Evolutionary conservation across 1,284 basidiomycete species (phyloP).

Genomic region (Trichosporon faecale): DNA sequence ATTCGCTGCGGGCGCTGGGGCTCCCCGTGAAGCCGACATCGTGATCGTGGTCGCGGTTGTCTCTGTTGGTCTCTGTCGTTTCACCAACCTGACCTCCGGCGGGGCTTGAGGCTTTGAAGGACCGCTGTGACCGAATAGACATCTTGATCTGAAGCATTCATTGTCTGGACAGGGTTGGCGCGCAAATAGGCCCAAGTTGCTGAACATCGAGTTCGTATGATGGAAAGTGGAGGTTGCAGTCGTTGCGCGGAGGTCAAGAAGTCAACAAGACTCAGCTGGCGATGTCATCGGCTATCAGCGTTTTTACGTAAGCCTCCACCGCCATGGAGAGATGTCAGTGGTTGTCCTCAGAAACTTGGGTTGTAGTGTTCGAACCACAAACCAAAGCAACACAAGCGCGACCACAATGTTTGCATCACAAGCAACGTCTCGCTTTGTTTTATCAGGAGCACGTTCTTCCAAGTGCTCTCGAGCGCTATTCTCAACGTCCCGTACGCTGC

Average conservation of each 20-base stretch:
- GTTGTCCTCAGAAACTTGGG: not conserved
- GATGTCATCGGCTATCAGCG: constrained; percentile 43
- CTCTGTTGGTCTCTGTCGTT: not conserved
- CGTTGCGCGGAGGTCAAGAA: too few species aligned
- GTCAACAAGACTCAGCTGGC: constrained; percentile 24
- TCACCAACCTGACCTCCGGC: not conserved
- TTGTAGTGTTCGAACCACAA: too few species aligned
- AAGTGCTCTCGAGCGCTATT: not conserved
- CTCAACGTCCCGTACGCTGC: constrained; percentile 39
- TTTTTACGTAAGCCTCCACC: not conserved
- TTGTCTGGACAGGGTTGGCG: constrained; percentile 34
- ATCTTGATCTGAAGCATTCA: constrained; percentile 31
- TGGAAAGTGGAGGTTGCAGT: not conserved
- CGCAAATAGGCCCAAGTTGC: constrained; percentile 34
- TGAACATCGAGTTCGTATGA: constrained; percentile 32
- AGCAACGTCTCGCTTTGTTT: not conserved
- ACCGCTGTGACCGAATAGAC: constrained; percentile 35
- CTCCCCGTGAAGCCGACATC: not conserved
- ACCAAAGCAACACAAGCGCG: too few species aligned
- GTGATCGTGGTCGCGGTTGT: too few species aligned
- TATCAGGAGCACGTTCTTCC: not conserved
- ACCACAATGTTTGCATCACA: not conserved
- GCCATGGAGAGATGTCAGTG: not conserved
- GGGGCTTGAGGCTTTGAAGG: too few species aligned
- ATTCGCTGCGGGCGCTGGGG: constrained; percentile 14